Evolutionary conservation across 495 filamentous ascomycete genomes (phyloP), one percentile per base, ranked within the genome.

Genomic region (Saxophila tyrrhenica): DNA sequence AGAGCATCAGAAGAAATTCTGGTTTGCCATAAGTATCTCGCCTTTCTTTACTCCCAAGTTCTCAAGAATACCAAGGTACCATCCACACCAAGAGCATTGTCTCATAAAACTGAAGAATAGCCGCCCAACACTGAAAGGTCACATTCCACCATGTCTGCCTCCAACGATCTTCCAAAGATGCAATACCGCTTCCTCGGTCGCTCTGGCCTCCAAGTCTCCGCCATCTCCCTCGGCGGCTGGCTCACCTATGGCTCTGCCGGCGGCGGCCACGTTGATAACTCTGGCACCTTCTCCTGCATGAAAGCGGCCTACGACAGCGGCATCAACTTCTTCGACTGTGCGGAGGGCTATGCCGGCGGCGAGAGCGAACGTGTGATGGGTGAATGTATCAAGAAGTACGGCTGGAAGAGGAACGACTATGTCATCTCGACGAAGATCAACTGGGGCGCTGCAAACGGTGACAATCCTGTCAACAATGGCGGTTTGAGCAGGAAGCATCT

Each of bases 381-480:
- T 17, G 64, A 78, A 57, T 84, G 84, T 1, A 84, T 82, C 47
- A 75, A 77, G 64, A 70, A 75, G 63, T 83, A 76, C 55, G 76
- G 70, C 48, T 86, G 87, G 87, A 84, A 85, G 59, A 75, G 86
- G 39, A 85, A 84, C 65, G 86, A 92, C 67, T 70, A 90, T 35
- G 87, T 94, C 24, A 82, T 94, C 60, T 86, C 81, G 43, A 91
- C 87, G n/a, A 92, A 92, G 80, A 74, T 89, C 54, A 80, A 87
- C 69, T 87, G 77, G 79, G 85, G 82, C 23, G 58, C 51, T 21
- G 78, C 75, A 17, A 78, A 78, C 58, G 78, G 78, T 41, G 72
- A 73, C 42, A 83, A 79, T 65, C 78, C 76, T 19, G 75, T 84
- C 47, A 88, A 89, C 69, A 89, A 89, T 61, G 70, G 75, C 55